Evolutionary conservation across 176 grass and related monocot species (phyloP).

Genomic region (Oryza meyeriana): DNA sequence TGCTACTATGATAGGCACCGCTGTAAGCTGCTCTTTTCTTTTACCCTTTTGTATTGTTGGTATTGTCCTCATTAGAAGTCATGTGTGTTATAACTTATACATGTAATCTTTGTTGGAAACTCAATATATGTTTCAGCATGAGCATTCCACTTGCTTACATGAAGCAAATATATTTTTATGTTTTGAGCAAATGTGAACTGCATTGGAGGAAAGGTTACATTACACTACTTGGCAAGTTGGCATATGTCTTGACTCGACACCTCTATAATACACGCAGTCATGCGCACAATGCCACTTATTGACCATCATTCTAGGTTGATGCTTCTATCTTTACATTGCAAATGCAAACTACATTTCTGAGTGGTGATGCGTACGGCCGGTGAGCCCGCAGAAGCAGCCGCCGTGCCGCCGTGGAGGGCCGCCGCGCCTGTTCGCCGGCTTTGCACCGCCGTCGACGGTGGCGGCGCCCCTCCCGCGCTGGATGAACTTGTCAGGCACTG

Average conservation of each 20-base stretch:
- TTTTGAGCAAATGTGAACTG: slow-evolving; percentile 13
- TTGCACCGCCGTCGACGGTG: neutral
- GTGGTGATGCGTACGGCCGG: slow-evolving; percentile 62
- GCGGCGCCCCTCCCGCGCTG: neutral
- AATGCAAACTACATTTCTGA: slow-evolving; percentile 36
- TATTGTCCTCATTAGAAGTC: neutral
- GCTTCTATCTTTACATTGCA: slow-evolving; percentile 37
- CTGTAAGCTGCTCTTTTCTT: neutral
- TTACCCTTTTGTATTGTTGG: neutral
- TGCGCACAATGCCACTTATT: slow-evolving; percentile 30
- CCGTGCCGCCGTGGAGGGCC: neutral
- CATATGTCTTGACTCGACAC: slow-evolving; percentile 2
- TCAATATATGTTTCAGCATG: neutral
- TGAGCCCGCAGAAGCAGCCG: slow-evolving; percentile 46
- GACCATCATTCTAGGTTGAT: neutral
- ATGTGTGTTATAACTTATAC: neutral
- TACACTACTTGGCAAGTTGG: neutral
- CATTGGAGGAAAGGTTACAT: slow-evolving; percentile 21
- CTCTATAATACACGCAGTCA: neutral
- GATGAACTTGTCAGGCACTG: neutral
- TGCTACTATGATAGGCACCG: slow-evolving; percentile 3
- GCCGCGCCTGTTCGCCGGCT: neutral
- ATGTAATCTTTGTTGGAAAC: neutral
- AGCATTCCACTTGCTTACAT: neutral
- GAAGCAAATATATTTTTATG: neutral